Evolutionary conservation across 331 rosid species (phyloP).

Genomic region (Stylosanthes scabra): DNA sequence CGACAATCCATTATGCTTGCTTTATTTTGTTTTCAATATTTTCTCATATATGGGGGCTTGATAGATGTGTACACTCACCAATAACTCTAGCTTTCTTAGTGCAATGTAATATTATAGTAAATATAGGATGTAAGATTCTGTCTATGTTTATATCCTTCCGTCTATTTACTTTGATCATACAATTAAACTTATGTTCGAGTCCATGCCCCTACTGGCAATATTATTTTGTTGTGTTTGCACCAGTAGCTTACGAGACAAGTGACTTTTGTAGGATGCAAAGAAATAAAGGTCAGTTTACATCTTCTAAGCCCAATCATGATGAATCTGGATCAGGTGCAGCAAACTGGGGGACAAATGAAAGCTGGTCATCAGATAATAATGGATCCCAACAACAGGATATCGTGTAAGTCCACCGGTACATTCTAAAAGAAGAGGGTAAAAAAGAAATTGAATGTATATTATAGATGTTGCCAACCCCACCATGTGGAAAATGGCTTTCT

Average conservation of each 20-base stretch:
- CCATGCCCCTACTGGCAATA: too few relatives aligned
- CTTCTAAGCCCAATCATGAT: conserved; percentile 68
- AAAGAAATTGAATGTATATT: conserved; percentile 4
- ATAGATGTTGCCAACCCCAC: conserved; percentile 7
- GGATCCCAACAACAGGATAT: conserved; percentile 70
- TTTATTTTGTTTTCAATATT: conserved; percentile 14
- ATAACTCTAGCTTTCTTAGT: conserved; percentile 24
- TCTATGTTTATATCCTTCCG: conserved; percentile 2
- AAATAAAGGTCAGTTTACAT: conserved; percentile 84
- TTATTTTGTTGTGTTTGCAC: too few relatives aligned
- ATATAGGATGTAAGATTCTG: conserved; percentile 6
- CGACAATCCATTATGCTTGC: conserved; percentile 3
- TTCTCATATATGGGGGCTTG: conserved; percentile 20
- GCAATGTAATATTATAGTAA: conserved; percentile 1
- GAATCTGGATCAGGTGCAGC: conserved; percentile 63
- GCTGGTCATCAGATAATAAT: conserved; percentile 52
- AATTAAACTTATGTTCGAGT: conserved; percentile 19
- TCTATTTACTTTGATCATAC: conserved; percentile 1
- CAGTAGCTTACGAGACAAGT: conserved; percentile 22
- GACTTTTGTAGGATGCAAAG: conserved; percentile 73
- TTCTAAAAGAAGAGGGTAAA: conserved; percentile 13
- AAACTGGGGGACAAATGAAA: conserved; percentile 62
- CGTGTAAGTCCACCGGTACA: conserved; percentile 58
- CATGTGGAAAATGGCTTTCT: not conserved
- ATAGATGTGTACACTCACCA: conserved; percentile 14